Evolutionary conservation across 23 red algal genomes (phyloP).

Genomic region (Agarophyton chilense): DNA sequence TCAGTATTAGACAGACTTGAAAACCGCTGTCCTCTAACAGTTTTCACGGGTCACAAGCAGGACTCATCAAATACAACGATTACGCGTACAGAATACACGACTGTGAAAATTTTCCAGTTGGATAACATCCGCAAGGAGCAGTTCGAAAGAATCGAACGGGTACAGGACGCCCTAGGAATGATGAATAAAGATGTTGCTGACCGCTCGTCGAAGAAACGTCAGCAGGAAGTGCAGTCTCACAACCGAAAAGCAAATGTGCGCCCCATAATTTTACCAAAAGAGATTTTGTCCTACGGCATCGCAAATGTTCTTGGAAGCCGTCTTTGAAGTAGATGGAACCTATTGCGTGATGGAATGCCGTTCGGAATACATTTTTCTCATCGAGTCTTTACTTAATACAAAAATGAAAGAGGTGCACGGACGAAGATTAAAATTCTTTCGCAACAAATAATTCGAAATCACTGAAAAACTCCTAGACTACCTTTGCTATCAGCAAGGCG

Average conservation of each 20-base stretch:
- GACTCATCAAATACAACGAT: not conserved
- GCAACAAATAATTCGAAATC: not conserved
- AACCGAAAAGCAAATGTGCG: conserved; percentile 11
- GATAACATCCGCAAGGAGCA: too few species aligned
- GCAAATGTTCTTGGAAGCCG: not conserved
- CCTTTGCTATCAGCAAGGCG: not conserved
- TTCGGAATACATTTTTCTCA: conserved; percentile 29
- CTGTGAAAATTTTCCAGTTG: too few species aligned
- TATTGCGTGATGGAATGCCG: not conserved
- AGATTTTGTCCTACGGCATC: conserved; percentile 19
- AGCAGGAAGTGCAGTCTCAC: not conserved
- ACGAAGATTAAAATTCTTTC: not conserved
- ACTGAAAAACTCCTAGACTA: not conserved
- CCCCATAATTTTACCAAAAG: conserved; percentile 2
- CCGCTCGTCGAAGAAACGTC: not conserved
- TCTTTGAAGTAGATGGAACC: conserved; percentile 12
- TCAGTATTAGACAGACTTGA: not conserved
- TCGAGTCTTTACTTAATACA: not conserved
- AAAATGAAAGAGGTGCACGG: conserved; percentile 8
- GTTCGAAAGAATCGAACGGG: not conserved
- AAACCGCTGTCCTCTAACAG: not conserved
- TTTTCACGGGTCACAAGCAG: conserved; percentile 18
- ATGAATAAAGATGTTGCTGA: conserved; percentile 16
- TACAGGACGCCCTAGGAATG: not conserved
- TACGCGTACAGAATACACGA: not conserved